Percentiles rank a stretch among this genome's conserved stretches.
Conservation (phyloP, 2,329 filamentous ascomycete species). For the Epichloe elymi region DNA sequence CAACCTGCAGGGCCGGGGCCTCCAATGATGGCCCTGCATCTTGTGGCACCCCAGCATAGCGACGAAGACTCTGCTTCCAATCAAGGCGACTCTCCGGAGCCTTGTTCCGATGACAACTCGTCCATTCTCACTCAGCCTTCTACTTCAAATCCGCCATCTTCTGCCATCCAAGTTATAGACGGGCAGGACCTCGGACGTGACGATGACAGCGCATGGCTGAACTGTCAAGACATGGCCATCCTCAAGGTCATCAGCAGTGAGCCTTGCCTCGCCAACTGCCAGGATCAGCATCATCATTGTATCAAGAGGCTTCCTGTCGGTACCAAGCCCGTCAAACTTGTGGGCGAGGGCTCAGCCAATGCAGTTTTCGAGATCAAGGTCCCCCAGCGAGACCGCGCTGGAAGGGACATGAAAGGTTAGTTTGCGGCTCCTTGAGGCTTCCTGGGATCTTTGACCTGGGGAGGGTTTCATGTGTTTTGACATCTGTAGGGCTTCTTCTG, state of each 20-base stretch:
- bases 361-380: constrained; percentile 52
- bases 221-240: constrained; percentile 12
- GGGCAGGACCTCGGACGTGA: constrained; percentile 6
- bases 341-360: constrained; percentile 65
- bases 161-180: constrained; percentile 2
- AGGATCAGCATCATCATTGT: constrained; percentile 3
- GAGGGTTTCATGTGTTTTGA: background rate
- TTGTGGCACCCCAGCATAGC: constrained; percentile 11
- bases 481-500: constrained; percentile 20
- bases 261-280: constrained; percentile 2
- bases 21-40: constrained; percentile 16
- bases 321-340: constrained; percentile 25
- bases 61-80: constrained; percentile 11
- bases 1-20: constrained; percentile 11
- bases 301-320: constrained; percentile 22
- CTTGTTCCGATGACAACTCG: constrained; percentile 8
- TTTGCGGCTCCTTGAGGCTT: background rate
- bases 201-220: constrained; percentile 12
- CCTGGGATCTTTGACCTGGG: background rate
- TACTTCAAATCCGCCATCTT: constrained; percentile 7
- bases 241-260: constrained; percentile 10
- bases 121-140: constrained; percentile 7
- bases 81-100: constrained; percentile 9
- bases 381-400: constrained; percentile 18
- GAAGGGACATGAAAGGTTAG: constrained; percentile 23